Evolutionary conservation across 257 asterid species (phyloP).

Genomic region (Solanum bulbocastanum): DNA sequence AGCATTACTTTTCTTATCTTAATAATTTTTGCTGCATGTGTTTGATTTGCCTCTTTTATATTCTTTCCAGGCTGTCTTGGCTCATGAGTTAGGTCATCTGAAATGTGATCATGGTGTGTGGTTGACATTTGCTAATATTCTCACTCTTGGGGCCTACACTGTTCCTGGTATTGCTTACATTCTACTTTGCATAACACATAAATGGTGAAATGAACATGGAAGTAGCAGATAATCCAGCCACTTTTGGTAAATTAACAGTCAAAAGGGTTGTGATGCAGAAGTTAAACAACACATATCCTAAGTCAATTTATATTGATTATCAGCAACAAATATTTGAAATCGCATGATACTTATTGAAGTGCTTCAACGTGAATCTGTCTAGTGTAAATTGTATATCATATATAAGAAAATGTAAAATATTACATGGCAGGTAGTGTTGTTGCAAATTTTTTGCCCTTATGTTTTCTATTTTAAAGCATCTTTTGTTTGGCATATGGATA

Average conservation of each 20-base stretch:
- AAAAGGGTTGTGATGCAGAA: background rate
- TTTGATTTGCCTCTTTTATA: background rate
- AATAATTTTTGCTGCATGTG: background rate
- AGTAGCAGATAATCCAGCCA: background rate
- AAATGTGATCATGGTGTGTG: slow-evolving; percentile 97
- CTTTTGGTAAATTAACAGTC: background rate
- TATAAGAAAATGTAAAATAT: background rate
- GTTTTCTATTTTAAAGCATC: background rate
- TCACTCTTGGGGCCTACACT: slow-evolving; percentile 81
- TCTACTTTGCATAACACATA: background rate
- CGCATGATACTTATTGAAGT: background rate
- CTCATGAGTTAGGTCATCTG: slow-evolving; percentile 91
- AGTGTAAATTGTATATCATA: background rate
- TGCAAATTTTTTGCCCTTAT: background rate
- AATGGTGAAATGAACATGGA: background rate
- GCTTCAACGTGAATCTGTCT: background rate
- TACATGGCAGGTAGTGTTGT: background rate
- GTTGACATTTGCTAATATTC: slow-evolving; percentile 84
- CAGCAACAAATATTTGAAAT: background rate
- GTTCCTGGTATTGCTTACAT: slow-evolving; percentile 52
- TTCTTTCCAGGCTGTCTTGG: slow-evolving; percentile 78
- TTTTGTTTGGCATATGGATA: background rate
- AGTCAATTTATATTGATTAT: background rate
- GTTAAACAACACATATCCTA: background rate
- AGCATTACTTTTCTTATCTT: background rate